Evolutionary conservation across 1,284 basidiomycete species (phyloP).

Genomic region (Fomes fomentarius): DNA sequence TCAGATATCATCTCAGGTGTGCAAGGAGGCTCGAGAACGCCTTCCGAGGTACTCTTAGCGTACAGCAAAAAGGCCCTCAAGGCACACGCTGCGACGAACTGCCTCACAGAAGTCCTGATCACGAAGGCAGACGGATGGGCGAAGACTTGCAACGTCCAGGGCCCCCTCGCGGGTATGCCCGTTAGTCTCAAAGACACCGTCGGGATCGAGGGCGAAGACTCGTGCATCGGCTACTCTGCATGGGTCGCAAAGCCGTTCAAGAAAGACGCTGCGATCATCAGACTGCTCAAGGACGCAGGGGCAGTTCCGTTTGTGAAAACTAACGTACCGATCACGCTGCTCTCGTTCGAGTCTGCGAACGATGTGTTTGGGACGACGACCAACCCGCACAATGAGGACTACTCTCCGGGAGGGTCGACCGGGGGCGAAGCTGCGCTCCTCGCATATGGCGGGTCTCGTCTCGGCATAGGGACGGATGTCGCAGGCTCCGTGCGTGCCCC

Average conservation of each 20-base stretch:
- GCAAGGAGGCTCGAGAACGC: slow-evolving; percentile 41
- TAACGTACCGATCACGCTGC: slow-evolving; percentile 70
- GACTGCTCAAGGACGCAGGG: slow-evolving; percentile 66
- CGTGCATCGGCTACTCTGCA: slow-evolving; percentile 76
- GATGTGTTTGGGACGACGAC: slow-evolving; percentile 70
- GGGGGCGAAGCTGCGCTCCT: slow-evolving; percentile 76
- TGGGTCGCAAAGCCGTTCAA: slow-evolving; percentile 55
- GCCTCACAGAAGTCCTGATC: slow-evolving; percentile 60
- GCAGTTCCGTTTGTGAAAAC: slow-evolving; percentile 82
- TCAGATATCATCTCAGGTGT: slow-evolving; percentile 45
- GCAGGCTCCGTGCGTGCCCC: slow-evolving; percentile 76
- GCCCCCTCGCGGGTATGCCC: slow-evolving; percentile 68
- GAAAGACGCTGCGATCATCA: slow-evolving; percentile 60
- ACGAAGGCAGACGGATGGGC: slow-evolving; percentile 40
- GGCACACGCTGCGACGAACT: slow-evolving; percentile 58
- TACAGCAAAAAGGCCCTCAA: slow-evolving; percentile 56
- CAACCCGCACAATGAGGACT: slow-evolving; percentile 63
- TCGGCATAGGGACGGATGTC: slow-evolving; percentile 79
- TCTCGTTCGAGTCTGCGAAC: slow-evolving; percentile 75
- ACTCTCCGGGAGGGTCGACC: slow-evolving; percentile 70
- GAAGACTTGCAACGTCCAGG: slow-evolving; percentile 42
- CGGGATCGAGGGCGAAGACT: slow-evolving; percentile 70
- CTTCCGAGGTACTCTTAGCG: slow-evolving; percentile 46
- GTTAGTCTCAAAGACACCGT: slow-evolving; percentile 71
- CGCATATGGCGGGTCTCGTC: slow-evolving; percentile 66